Evolutionary conservation across 768 basidiomycete genomes (phyloP), one percentile per base, ranked within the genome.

Genomic region (Tricholoma furcatifolium): DNA sequence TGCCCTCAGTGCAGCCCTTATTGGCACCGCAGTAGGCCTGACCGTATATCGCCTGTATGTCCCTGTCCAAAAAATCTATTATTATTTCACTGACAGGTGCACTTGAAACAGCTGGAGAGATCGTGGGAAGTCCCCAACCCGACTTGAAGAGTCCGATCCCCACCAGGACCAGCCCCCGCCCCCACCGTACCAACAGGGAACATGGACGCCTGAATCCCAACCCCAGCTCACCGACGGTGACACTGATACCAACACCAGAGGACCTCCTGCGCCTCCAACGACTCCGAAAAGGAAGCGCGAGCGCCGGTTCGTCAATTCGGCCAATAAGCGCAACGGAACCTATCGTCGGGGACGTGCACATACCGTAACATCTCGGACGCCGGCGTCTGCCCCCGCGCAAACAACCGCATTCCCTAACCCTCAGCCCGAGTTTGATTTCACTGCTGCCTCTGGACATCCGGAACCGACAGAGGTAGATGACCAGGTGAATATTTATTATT

Each of bases 31-130:
- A 14, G 91, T 93, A 47, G 91, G 91, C 54, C 77, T 92, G 56
- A 91, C 90, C 41, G 88, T 91, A 38, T 93, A 91, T 72, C 82
- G 88, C 68, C 74, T 93, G 91, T 92, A 66, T 74, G 88, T 79
- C 27, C 27, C 27, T 27, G 4, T 7, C 27, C 27, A 3, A 27
- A 27, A 27, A 27, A 31, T 9, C 21, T 52, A 24, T 32, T 23
- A 36, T 49, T 41, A 47, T 24, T 23, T 27, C 11, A 38, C 36
- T 24, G 3, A 43, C 43, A 17, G 18, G 32, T 23, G 53, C 44
- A 31, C 50, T 24, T 43, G 39, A 12, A 46, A 31, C 56, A 91
- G 90, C 67, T 91, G 91, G 91, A 78, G 86, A 70, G 83, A 85
- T 67, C 81, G 87, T 55, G 87, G 88, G 62, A 87, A 80, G 73